phyloP scores from a whole-genome alignment of 2,329 filamentous ascomycete genomes.

The Botrytis fragariae region DNA sequence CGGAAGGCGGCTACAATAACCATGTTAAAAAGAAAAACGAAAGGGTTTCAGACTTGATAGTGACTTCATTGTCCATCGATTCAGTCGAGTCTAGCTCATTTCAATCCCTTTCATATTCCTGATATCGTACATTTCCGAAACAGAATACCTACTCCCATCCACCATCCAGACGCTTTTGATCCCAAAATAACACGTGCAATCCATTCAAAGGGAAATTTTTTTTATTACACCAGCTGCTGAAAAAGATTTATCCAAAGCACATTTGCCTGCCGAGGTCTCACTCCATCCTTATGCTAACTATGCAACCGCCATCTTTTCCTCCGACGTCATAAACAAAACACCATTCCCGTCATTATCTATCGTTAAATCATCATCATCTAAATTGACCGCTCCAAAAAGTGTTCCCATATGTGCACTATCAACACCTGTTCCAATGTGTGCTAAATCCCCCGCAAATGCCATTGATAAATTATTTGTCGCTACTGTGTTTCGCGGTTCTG shows the following conservation, averaged over 20 bases:
- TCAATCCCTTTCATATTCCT: background rate
- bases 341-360: slow-evolving; percentile 24
- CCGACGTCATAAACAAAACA: slow-evolving; percentile 16
- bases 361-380: slow-evolving; percentile 35
- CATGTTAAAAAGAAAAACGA: background rate
- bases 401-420: slow-evolving; percentile 26
- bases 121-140: slow-evolving; percentile 5
- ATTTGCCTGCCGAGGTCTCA: background rate
- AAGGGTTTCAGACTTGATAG: background rate
- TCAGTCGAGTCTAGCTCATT: background rate
- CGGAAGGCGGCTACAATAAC: background rate
- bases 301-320: slow-evolving; percentile 16
- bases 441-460: slow-evolving; percentile 26
- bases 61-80: background rate
- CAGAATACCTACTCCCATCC: background rate
- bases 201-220: background rate
- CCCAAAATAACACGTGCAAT: background rate
- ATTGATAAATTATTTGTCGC: slow-evolving; percentile 24
- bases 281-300: background rate
- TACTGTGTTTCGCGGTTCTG: slow-evolving; percentile 31
- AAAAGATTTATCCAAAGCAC: background rate
- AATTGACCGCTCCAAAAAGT: slow-evolving; percentile 23
- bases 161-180: background rate
- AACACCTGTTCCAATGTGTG: slow-evolving; percentile 33
- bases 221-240: background rate